Percentiles rank a stretch among this genome's conserved stretches.
phyloP scores from a whole-genome alignment of 257 asterid species.

The Nicotiana tabacum region DNA sequence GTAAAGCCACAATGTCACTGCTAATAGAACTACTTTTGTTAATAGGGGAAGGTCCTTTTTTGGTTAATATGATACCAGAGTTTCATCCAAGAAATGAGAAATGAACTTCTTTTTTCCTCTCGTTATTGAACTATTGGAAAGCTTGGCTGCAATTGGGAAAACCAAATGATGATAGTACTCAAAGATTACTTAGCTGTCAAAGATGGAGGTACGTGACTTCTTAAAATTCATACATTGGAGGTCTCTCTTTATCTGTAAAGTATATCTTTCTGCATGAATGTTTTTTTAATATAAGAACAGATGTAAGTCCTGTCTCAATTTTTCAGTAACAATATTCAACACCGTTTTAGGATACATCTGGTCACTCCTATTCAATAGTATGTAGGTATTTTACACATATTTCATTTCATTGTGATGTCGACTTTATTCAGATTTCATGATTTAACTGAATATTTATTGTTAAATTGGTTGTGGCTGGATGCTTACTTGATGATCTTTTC shows the following conservation, averaged over 20 bases:
- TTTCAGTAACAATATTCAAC: background rate
- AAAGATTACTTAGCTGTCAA: background rate
- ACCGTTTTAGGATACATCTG: background rate
- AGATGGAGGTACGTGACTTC: background rate
- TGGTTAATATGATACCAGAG: slow-evolving; percentile 4
- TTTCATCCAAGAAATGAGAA: background rate
- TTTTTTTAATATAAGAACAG: background rate
- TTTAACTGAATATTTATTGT: background rate
- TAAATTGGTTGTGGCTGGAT: background rate
- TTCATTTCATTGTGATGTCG: background rate
- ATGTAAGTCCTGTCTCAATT: background rate
- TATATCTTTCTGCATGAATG: background rate
- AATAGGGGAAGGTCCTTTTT: slow-evolving; percentile 7
- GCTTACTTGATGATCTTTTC: background rate
- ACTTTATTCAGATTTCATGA: background rate
- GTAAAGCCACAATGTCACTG: background rate
- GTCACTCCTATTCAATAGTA: background rate
- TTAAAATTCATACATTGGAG: background rate
- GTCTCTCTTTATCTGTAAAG: background rate
- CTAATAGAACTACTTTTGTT: slow-evolving; percentile 3
- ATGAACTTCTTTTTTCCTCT: background rate
- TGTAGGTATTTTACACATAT: background rate
- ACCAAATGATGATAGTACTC: background rate
- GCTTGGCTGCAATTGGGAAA: background rate
- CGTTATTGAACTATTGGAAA: background rate